Evolutionary conservation across 129 eudicot species (phyloP), one percentile per base, ranked within the genome.

Genomic region (Saussurea involucrata): DNA sequence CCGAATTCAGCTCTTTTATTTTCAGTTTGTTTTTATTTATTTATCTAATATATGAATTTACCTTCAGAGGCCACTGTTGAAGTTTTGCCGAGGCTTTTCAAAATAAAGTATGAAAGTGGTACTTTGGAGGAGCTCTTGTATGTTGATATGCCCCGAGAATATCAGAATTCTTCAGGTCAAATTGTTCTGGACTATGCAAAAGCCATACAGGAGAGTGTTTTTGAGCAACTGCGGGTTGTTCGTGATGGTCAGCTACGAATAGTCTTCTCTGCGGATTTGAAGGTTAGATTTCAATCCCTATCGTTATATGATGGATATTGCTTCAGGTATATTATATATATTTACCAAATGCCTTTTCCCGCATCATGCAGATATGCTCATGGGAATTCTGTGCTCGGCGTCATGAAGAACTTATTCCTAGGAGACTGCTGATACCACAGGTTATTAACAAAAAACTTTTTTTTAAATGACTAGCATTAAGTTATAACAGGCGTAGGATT

Each of bases 341-440:
- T 36, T 71, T 13, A 70, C 42, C 33, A 24, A 46, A 24, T 75
- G 7, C 34, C 33, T 33, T 68, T 68, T 34, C 5, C 24, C 6
- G 27, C 22, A 53, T 20, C n/a, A 24, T 42, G 9, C 83, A 95
- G 99, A 95, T 95, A 84, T 92, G 97, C 85, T 95, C 98, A 74
- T 95, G 98, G 98, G 98, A 95, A 32, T 95, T 95, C 77, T 95
- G 98, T 87, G 98, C 98, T 60, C 83, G 98, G 18, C 97, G 92
- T 71, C 98, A 95, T 78, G 98, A 95, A 80, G 98, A 95, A 75
- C 98, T 95, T 71, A 95, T 95, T 73, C 98, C 98, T 66, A 78
- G 98, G 76, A 89, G 93, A 81, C 83, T 91, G 81, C 76, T 95
- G 78, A 89, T 95, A 78, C 98, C 97, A 20, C 98, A 95, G 98